Percentiles rank a stretch among this genome's conserved stretches.
Evolutionary conservation across 495 filamentous ascomycete species (phyloP).

Genomic region (Xanthoparmelia taractica): DNA sequence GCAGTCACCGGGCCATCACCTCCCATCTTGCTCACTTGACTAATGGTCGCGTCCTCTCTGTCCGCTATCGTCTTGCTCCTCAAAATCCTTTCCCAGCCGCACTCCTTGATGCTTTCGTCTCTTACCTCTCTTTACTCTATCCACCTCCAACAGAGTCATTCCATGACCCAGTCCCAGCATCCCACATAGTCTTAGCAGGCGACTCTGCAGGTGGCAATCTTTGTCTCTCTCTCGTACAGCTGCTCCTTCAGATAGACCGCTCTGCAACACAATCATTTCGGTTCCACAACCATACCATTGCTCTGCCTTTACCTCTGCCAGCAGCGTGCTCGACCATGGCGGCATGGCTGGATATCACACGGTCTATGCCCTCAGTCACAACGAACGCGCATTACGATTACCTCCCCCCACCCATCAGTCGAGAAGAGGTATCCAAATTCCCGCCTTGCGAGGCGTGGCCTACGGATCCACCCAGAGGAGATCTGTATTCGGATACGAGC

Average conservation of each 20-base stretch:
- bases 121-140: conserved; percentile 76
- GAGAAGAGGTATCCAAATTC: conserved; percentile 31
- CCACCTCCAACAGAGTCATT: conserved; percentile 66
- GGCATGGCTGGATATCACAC: conserved; percentile 72
- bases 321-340: conserved; percentile 58
- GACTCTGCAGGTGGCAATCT: conserved; percentile 86
- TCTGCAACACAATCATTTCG: conserved; percentile 34
- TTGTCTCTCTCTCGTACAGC: conserved; percentile 60
- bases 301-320: conserved; percentile 58
- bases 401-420: conserved; percentile 45
- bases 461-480: conserved; percentile 53
- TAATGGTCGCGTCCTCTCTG: conserved; percentile 57
- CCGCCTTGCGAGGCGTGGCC: conserved; percentile 66
- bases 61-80: conserved; percentile 84
- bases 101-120: conserved; percentile 71
- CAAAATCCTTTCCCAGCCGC: conserved; percentile 77
- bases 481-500: conserved; percentile 58
- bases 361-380: conserved; percentile 61
- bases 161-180: conserved; percentile 60
- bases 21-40: conserved; percentile 44
- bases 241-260: conserved; percentile 62
- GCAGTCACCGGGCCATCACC: conserved; percentile 48
- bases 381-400: conserved; percentile 65
- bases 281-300: conserved; percentile 53
- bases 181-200: conserved; percentile 71